Conservation (phyloP, 805 yeast species). For the Ogataea trehalophila region DNA sequence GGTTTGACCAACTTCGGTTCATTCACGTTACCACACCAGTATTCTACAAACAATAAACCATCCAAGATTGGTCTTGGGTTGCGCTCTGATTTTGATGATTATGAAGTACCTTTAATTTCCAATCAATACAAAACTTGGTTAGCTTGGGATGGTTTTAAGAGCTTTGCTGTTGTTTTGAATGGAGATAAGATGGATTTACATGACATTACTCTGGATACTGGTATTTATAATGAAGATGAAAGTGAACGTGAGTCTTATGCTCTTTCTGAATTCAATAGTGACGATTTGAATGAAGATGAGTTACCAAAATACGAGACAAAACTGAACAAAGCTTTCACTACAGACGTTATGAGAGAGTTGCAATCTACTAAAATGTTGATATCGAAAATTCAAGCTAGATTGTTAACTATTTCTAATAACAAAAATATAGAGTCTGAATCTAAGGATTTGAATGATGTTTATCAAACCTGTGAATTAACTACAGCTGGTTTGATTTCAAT, state of each 20-base stretch:
- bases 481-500: slow-evolving; percentile 15
- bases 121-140: slow-evolving; percentile 19
- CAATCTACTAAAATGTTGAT: slow-evolving; percentile 3
- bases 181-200: slow-evolving; percentile 3
- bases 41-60: neutral
- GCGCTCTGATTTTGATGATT: neutral
- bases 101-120: slow-evolving; percentile 5
- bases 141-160: slow-evolving; percentile 21
- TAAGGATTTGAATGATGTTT: slow-evolving; percentile 13
- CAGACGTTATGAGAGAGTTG: slow-evolving; percentile 7
- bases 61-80: neutral
- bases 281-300: neutral
- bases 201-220: slow-evolving; percentile 9
- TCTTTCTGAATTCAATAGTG: neutral
- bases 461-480: slow-evolving; percentile 12
- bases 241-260: neutral
- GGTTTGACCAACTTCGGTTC: slow-evolving; percentile 13
- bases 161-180: slow-evolving; percentile 13
- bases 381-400: slow-evolving; percentile 7
- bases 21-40: slow-evolving; percentile 7
- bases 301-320: slow-evolving; percentile 4
- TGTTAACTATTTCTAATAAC: slow-evolving; percentile 3
- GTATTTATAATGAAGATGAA: slow-evolving; percentile 1
- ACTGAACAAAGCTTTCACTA: slow-evolving; percentile 1
- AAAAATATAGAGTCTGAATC: slow-evolving; percentile 8